Evolutionary conservation across 129 eudicot genomes (phyloP).

Genomic region (Flaveria linearis): DNA sequence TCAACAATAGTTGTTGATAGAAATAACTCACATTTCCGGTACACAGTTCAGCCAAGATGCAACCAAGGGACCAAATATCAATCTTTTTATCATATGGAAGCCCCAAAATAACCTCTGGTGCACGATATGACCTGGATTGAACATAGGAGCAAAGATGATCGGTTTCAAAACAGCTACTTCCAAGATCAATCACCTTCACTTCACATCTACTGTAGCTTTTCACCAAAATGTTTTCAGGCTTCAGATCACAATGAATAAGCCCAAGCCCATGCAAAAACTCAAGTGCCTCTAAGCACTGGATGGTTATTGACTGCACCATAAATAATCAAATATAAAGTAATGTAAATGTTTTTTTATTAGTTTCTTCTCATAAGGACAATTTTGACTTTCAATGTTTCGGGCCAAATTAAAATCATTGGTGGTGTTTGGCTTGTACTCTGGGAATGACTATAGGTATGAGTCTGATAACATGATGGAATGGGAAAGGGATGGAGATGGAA

Average conservation of each 20-base stretch:
- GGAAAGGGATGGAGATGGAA: neutral
- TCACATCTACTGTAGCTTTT: constrained; percentile 99
- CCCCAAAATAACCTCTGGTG: constrained; percentile 98
- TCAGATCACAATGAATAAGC: constrained; percentile 94
- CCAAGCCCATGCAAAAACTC: constrained; percentile 93
- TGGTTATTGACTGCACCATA: constrained; percentile 85
- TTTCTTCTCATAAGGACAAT: neutral
- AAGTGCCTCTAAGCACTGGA: constrained; percentile 97
- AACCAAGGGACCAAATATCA: constrained; percentile 99
- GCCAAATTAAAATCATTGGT: neutral
- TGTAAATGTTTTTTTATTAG: constrained; percentile 4
- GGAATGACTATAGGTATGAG: neutral
- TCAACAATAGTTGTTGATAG: neutral
- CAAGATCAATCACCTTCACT: constrained; percentile 96
- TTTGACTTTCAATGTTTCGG: neutral
- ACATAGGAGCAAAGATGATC: constrained; percentile 99
- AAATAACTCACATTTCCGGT: constrained; percentile 87
- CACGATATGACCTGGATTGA: constrained; percentile 96
- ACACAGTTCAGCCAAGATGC: constrained; percentile 99
- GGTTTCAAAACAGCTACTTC: constrained; percentile 98
- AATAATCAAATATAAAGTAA: constrained; percentile 22
- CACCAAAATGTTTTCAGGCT: constrained; percentile 97
- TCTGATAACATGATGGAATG: neutral
- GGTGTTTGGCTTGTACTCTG: constrained; percentile 4
- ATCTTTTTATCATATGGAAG: constrained; percentile 89